Percentiles rank a stretch among this genome's conserved stretches.
These are phyloP conservation scores for Euphorbia corollata DNA, from an alignment of 441 rosid species.

Conservation along the genomic window DNA sequence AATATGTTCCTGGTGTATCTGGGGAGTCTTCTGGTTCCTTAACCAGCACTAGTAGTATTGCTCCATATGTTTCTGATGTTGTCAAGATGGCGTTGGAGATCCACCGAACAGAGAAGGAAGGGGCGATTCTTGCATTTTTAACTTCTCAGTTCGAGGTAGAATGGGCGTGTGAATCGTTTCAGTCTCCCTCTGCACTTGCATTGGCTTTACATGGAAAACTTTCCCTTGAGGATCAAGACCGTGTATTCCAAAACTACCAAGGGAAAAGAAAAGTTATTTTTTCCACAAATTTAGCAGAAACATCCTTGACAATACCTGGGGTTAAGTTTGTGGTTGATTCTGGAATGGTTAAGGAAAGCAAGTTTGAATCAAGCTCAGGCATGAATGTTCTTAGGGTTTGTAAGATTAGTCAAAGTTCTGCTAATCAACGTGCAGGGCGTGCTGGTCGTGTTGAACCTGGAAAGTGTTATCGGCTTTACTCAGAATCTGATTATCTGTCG, in stretches of 20 bases:
- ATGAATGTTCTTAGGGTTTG: slow-evolving; percentile 75
- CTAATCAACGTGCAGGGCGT: slow-evolving; percentile 90
- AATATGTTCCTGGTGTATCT: slow-evolving; percentile 43
- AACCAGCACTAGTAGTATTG: slow-evolving; percentile 29
- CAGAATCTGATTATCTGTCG: slow-evolving; percentile 39
- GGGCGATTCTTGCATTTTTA: slow-evolving; percentile 77
- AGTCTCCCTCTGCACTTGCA: slow-evolving; percentile 48
- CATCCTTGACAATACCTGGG: slow-evolving; percentile 86
- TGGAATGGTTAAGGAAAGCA: slow-evolving; percentile 75
- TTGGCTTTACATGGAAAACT: slow-evolving; percentile 87
- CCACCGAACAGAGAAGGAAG: slow-evolving; percentile 57
- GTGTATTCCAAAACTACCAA: slow-evolving; percentile 48
- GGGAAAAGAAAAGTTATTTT: slow-evolving; percentile 80
- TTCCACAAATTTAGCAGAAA: slow-evolving; percentile 86
- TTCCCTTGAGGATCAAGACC: slow-evolving; percentile 55
- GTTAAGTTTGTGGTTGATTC: slow-evolving; percentile 80
- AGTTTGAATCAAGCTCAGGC: slow-evolving; percentile 60
- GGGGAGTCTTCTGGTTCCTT: slow-evolving; percentile 28
- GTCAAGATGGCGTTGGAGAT: slow-evolving; percentile 52
- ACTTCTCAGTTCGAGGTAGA: slow-evolving; percentile 90
- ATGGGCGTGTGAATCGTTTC: slow-evolving; percentile 81
- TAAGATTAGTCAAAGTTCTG: slow-evolving; percentile 73
- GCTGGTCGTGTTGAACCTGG: slow-evolving; percentile 93
- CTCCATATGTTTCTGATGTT: slow-evolving; percentile 57
- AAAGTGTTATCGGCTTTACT: slow-evolving; percentile 69